Conservation (phyloP, 306 rosid genomes). For the Prunus padus region DNA sequence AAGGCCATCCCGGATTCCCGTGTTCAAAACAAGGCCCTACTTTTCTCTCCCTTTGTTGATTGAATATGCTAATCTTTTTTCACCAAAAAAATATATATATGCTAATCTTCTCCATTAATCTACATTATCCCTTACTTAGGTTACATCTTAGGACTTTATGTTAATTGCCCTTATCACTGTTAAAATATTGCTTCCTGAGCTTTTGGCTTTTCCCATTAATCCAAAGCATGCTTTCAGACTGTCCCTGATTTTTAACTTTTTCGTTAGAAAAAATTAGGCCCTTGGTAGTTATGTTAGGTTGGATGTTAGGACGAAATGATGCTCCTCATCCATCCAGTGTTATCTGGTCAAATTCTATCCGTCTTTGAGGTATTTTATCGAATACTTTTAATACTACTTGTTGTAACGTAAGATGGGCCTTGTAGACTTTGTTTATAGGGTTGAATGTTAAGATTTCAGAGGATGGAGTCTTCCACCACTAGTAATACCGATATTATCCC, state of each 20-base stretch:
- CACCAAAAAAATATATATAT: no score
- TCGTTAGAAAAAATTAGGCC: background rate
- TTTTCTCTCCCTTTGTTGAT: background rate
- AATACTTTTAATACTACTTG: background rate
- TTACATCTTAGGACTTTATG: conserved; percentile 40
- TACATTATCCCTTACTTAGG: conserved; percentile 68
- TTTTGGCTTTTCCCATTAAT: conserved; percentile 7
- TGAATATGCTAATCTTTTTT: conserved; percentile 41
- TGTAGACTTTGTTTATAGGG: no score
- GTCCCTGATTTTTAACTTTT: background rate
- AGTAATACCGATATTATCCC: no score
- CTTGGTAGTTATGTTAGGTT: conserved; percentile 15
- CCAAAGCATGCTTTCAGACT: conserved; percentile 15
- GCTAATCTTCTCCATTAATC: conserved; percentile 37
- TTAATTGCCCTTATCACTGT: background rate
- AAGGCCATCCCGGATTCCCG: background rate
- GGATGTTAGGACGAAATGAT: background rate
- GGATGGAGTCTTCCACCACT: no score
- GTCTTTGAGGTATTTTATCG: background rate
- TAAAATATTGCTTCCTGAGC: background rate
- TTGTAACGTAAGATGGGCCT: no score
- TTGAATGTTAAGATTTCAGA: no score
- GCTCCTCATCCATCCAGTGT: background rate
- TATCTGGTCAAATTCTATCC: background rate
- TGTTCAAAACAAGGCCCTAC: background rate